These are phyloP conservation scores for Cordyceps fumosorosea DNA, from an alignment of 2,329 filamentous ascomycete species.

Conservation along the genomic window DNA sequence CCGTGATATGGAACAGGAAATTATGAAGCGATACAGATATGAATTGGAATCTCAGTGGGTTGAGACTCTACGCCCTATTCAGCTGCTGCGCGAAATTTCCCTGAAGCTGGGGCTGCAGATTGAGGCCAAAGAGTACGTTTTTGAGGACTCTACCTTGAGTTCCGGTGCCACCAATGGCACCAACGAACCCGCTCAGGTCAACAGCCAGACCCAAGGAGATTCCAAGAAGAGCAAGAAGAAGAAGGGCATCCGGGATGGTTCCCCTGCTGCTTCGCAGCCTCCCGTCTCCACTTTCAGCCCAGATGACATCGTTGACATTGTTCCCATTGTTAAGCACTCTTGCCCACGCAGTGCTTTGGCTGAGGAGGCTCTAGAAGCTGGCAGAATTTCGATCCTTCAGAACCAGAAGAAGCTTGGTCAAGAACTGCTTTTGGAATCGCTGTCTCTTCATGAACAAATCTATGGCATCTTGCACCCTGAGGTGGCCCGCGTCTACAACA, in stretches of 20 bases:
- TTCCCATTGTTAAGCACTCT: constrained; percentile 94
- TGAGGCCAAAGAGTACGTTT: constrained; percentile 55
- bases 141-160: constrained; percentile 22
- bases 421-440: constrained; percentile 88
- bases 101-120: constrained; percentile 88
- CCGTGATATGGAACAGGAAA: constrained; percentile 63
- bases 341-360: constrained; percentile 83
- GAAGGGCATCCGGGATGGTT: constrained; percentile 50
- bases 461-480: constrained; percentile 97
- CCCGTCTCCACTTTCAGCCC: constrained; percentile 54
- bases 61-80: constrained; percentile 61
- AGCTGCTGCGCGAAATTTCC: constrained; percentile 82
- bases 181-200: constrained; percentile 29
- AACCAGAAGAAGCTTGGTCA: constrained; percentile 93
- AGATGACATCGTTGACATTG: constrained; percentile 84
- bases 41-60: constrained; percentile 63
- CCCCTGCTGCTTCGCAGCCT: constrained; percentile 40
- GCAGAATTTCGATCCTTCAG: constrained; percentile 91
- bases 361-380: constrained; percentile 92
- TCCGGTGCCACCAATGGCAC: constrained; percentile 25
- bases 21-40: constrained; percentile 69
- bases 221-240: constrained; percentile 58
- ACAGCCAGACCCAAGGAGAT: constrained; percentile 36
- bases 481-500: constrained; percentile 91
- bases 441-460: constrained; percentile 96